Base-by-base conservation (phyloP, 129 eudicot species). In the Pseudognaphalium luteoalbum region DNA sequence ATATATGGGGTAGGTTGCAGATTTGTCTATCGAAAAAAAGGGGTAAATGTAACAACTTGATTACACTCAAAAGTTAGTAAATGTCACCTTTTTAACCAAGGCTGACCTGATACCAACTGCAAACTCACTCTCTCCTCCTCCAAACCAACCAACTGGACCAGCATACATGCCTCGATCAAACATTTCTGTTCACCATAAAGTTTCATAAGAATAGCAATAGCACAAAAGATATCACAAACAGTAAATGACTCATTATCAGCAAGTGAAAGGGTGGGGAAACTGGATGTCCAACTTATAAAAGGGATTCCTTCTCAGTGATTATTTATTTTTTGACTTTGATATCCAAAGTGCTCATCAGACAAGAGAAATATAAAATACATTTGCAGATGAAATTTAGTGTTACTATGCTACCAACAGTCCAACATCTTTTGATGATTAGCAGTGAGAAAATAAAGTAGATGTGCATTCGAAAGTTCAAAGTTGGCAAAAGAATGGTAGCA, bases 101-200 rank as follows among this genome's bases (percentile, higher is more conserved):
- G 99, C 97, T 52, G 99, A 95, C 73, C 99, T 85, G 71, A 95
- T 91, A 76, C 99, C 99, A 68, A 93, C 98, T 41, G 97, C 96
- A 84, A 95, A 95, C 83, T 95, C 99, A 76, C 97, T 88, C 80
- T 95, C 97, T 11, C 87, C 92, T 30, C 99, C 99, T 61, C 99
- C 97, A 78, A 95, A 91, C 93, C 96, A 95, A 54, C 99, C 99
- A 84, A 95, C 90, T 21, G 99, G 99, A 56, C 97, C 99, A 22
- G 99, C 99, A 86, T 95, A 95, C 96, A 95, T 87, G 73, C 99
- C 99, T 76, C 99, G 86, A 72, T 95, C 99, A 76, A 95, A 95
- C 88, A 74, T 87, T 81, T 93, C 97, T 91, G 88, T 67, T 77
- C 41, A 71, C 21, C 61, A 85, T 70, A 32, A 62, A 34, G 30